Conservation (phyloP, 371 early-diverging fungal species). For the Lichtheimia ornata region DNA sequence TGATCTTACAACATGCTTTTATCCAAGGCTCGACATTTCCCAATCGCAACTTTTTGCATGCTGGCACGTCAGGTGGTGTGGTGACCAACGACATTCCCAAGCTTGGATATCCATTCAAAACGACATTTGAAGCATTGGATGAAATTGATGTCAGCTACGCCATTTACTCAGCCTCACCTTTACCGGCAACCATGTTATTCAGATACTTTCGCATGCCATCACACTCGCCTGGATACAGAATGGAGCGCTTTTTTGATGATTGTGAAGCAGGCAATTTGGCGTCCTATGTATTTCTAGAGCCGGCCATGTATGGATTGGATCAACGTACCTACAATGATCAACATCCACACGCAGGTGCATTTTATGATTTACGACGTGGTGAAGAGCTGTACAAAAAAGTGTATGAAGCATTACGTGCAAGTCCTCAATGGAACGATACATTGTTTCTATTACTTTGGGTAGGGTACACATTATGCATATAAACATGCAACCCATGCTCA, state of each 20-base stretch:
- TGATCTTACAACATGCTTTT: neutral
- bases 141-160: constrained; percentile 10
- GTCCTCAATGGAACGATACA: constrained; percentile 28
- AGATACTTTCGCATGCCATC: constrained; percentile 20
- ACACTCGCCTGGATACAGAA: constrained; percentile 6
- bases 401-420: constrained; percentile 24
- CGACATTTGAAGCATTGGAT: constrained; percentile 17
- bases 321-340: constrained; percentile 20
- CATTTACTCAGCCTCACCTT: constrained; percentile 20
- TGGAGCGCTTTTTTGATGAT: constrained; percentile 18
- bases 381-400: constrained; percentile 27
- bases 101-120: constrained; percentile 17
- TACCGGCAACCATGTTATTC: constrained; percentile 15
- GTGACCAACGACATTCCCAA: constrained; percentile 15
- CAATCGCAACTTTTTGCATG: constrained; percentile 27
- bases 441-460: constrained; percentile 17
- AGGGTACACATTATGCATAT: neutral
- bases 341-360: constrained; percentile 21
- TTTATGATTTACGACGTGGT: constrained; percentile 22
- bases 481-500: neutral
- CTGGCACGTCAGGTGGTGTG: constrained; percentile 26
- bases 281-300: constrained; percentile 18
- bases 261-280: constrained; percentile 14
- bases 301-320: constrained; percentile 23
- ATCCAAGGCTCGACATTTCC: constrained; percentile 23